Evolutionary conservation across 306 rosid species (phyloP), one percentile per base, ranked within the genome.

Genomic region (Prunus padus): DNA sequence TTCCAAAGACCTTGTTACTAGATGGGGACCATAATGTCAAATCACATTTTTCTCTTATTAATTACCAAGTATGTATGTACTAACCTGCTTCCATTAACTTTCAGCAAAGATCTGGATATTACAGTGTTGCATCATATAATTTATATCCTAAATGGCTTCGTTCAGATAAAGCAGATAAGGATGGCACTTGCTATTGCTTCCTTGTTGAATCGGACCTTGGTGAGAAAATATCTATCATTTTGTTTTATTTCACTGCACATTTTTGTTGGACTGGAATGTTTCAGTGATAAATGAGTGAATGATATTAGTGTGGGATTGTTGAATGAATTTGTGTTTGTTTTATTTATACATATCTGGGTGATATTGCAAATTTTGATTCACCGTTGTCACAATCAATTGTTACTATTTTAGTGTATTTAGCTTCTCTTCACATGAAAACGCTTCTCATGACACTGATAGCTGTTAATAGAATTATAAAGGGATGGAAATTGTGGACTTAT

Each of bases 151-250:
- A 76, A 79, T 76, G 79, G 67, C 67, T 82, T 62, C 80, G 65
- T 82, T 78, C 93, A 95, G 99, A 84, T 92, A 14, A 95, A 90
- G 77, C 97, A 95, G 82, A 92, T 95, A 79, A 87, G 97, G 78
- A 89, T 85, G 6, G 97, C 99, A 31, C 97, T 92, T 75, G 96
- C 96, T 19, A 83, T 95, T 87, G 97, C 99, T 82, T 90, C 91
- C 44, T 77, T 95, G 77, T 82, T 95, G 83, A 90, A 92, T 73
- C 91, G 99, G 65, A 92, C 93, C 8, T 88, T 95, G 96, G 99
- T 95, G 84, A 90, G 97, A 78, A 33, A 52, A 25, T 3, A 23
- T 52, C 3, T 57, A 20, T 25, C 16, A 44, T 47, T 46, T n/a
- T 28, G 25, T 66, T 57, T 45, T 57, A 25, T 60, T 42, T 80